A percentile compares a stretch with the other conserved stretches of the same genome.
Conservation (phyloP, 768 basidiomycete species). For the Termitomyces sp. region DNA sequence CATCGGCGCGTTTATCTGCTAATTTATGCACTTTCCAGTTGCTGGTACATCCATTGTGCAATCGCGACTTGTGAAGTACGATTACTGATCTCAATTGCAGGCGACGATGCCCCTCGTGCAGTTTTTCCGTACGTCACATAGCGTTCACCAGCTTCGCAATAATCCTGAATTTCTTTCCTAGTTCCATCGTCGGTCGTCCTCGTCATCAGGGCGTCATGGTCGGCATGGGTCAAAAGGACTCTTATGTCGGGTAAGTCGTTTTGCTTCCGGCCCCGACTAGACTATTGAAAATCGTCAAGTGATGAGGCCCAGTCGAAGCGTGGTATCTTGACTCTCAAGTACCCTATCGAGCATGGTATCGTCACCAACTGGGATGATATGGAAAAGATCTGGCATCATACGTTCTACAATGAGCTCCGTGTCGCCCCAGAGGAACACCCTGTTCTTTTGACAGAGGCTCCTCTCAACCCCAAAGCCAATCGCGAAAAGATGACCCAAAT, state of each 20-base stretch:
- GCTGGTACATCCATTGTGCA: conserved; percentile 42
- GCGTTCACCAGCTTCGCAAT: background rate
- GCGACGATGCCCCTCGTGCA: conserved; percentile 86
- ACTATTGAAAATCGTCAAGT: conserved; percentile 32
- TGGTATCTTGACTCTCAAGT: conserved; percentile 90
- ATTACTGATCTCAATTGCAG: conserved; percentile 32
- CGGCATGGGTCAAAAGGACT: conserved; percentile 95
- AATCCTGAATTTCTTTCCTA: conserved; percentile 21
- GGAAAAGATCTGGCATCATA: conserved; percentile 99
- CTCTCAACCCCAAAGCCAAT: conserved; percentile 90
- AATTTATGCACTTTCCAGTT: conserved; percentile 34
- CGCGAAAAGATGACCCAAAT: conserved; percentile 94
- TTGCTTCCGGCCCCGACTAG: background rate
- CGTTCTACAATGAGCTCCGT: conserved; percentile 94
- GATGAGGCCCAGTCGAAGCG: conserved; percentile 94
- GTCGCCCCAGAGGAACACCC: conserved; percentile 93
- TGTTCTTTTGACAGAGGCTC: conserved; percentile 86
- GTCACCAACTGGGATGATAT: conserved; percentile 99
- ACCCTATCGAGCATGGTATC: conserved; percentile 92
- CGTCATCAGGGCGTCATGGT: conserved; percentile 96
- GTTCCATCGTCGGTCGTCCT: conserved; percentile 92
- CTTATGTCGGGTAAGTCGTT: conserved; percentile 79
- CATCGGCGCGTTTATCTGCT: conserved; percentile 14
- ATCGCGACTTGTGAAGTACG: background rate
- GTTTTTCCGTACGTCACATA: conserved; percentile 82